phyloP scores from a whole-genome alignment of 371 early-diverging fungal genomes.

The Funneliformis caledonium region DNA sequence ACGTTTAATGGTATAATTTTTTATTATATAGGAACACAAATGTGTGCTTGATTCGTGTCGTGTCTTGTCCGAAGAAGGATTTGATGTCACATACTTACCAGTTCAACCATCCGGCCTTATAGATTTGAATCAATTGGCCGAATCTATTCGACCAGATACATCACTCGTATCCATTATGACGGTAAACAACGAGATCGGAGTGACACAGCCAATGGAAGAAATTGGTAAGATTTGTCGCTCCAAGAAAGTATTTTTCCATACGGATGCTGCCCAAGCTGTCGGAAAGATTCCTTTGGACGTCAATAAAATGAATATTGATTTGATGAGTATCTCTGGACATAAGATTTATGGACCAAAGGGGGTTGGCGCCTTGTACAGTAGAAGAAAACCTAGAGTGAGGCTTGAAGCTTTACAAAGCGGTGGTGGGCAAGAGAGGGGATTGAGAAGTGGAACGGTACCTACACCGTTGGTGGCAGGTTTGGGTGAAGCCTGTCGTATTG shows the following conservation, averaged over 20 bases:
- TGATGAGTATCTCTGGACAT: slow-evolving; percentile 98
- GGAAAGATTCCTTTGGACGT: slow-evolving; percentile 99
- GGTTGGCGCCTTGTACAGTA: slow-evolving; percentile 95
- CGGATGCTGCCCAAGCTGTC: slow-evolving; percentile 99
- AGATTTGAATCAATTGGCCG: slow-evolving; percentile 76
- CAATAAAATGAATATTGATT: slow-evolving; percentile 94
- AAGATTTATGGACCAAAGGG: slow-evolving; percentile 99
- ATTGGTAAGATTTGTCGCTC: slow-evolving; percentile 92
- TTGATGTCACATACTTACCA: slow-evolving; percentile 97
- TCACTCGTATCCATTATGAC: slow-evolving; percentile 96
- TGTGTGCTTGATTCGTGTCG: slow-evolving; percentile 99
- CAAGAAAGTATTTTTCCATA: slow-evolving; percentile 94
- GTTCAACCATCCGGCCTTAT: slow-evolving; percentile 90
- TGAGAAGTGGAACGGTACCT: slow-evolving; percentile 98
- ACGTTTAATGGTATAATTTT: neutral
- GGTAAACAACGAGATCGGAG: slow-evolving; percentile 99
- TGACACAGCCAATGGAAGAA: slow-evolving; percentile 95
- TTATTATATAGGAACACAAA: slow-evolving; percentile 91
- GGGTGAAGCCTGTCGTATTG: slow-evolving; percentile 95
- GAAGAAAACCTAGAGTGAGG: slow-evolving; percentile 96
- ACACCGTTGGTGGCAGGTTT: slow-evolving; percentile 96
- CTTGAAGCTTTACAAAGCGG: slow-evolving; percentile 94
- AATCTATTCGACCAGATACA: slow-evolving; percentile 93
- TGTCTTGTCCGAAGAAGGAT: slow-evolving; percentile 95
- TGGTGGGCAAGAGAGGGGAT: slow-evolving; percentile 99